Conservation (phyloP, 768 basidiomycete genomes). For the Rhodotorula graminis region DNA sequence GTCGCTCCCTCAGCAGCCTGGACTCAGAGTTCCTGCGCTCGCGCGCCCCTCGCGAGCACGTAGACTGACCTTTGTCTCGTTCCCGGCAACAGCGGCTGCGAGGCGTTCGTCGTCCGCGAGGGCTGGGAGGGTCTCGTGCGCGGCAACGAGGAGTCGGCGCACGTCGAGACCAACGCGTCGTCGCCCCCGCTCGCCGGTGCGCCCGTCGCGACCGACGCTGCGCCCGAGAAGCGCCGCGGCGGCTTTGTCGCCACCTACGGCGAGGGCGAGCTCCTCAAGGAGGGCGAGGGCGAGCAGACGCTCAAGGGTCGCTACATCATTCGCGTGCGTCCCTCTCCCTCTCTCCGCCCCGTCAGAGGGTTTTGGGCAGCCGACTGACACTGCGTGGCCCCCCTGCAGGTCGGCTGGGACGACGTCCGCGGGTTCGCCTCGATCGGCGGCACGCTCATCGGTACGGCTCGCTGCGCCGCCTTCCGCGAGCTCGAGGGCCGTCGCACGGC, state of each 20-base stretch:
- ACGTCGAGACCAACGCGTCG: slow-evolving; percentile 39
- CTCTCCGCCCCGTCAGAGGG: too few relatives aligned
- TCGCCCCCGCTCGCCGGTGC: slow-evolving; percentile 42
- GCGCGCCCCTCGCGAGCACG: too few relatives aligned
- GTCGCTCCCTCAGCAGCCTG: too few relatives aligned
- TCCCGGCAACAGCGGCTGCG: slow-evolving; percentile 66
- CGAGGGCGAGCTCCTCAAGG: slow-evolving; percentile 52
- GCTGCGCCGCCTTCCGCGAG: slow-evolving; percentile 76
- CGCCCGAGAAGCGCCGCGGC: slow-evolving; percentile 6
- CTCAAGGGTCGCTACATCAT: slow-evolving; percentile 91
- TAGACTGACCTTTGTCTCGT: neutral
- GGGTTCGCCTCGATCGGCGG: slow-evolving; percentile 88
- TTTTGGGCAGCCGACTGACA: too few relatives aligned
- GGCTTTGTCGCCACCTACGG: slow-evolving; percentile 54
- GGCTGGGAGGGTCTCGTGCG: slow-evolving; percentile 96
- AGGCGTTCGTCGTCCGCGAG: slow-evolving; percentile 92
- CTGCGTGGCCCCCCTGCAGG: too few relatives aligned
- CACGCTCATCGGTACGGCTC: slow-evolving; percentile 91
- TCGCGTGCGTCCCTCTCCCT: slow-evolving; percentile 46
- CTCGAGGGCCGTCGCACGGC: slow-evolving; percentile 81
- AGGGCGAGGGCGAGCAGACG: slow-evolving; percentile 64
- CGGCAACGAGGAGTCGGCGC: slow-evolving; percentile 57
- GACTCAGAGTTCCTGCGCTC: too few relatives aligned
- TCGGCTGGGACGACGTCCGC: slow-evolving; percentile 96
- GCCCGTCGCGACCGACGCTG: neutral